Conservation (phyloP, 129 eudicot species). For the Helianthus annuus region HanXRQr2.0-SUNRISE NC_035443.2:44888721-44889220, state of each 20-base stretch:
- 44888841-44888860: constrained; percentile 56
- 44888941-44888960: constrained; percentile 12
- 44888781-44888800: constrained; percentile 51
- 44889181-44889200: constrained; percentile 46
- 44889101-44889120: constrained; percentile 8
- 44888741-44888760: constrained; percentile 15
- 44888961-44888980: constrained; percentile 16
- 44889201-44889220: constrained; percentile 36
- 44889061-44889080: constrained; percentile 35
- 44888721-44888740: constrained; percentile 23
- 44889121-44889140: constrained; percentile 12
- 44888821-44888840: constrained; percentile 67
- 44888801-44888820: constrained; percentile 44
- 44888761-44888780: constrained; percentile 26
- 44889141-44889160: constrained; percentile 30
- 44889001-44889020: constrained; percentile 27
- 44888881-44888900: constrained; percentile 29
- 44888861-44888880: constrained; percentile 30
- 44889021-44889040: constrained; percentile 30
- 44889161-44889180: constrained; percentile 41
- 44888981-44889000: constrained; percentile 17
- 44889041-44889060: constrained; percentile 19
- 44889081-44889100: constrained; percentile 33
- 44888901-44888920: background rate
- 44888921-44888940: constrained; percentile 4